These are phyloP conservation scores for Flaveria ramosissima DNA, from an alignment of 129 eudicot genomes.

Conservation along the genomic window DNA sequence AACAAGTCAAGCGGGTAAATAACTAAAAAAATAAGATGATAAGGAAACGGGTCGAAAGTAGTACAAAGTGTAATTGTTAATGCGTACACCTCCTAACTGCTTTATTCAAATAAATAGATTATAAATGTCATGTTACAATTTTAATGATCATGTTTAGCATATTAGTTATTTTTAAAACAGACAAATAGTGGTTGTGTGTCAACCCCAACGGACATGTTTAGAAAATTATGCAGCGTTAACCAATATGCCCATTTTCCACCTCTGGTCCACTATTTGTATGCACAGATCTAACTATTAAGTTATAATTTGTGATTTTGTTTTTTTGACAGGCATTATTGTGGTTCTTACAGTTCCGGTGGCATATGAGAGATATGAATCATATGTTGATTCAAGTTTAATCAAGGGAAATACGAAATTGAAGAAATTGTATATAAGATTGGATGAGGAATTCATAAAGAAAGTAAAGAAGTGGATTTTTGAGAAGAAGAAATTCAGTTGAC, in stretches of 20 bases:
- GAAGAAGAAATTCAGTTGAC: conserved; percentile 54
- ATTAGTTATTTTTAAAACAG: neutral
- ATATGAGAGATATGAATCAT: conserved; percentile 73
- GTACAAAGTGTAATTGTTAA: neutral
- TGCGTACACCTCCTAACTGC: neutral
- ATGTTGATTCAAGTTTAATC: conserved; percentile 45
- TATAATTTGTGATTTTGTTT: neutral
- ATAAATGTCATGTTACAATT: neutral
- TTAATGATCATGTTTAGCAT: neutral
- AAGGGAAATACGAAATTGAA: conserved; percentile 41
- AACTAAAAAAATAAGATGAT: neutral
- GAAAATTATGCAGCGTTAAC: neutral
- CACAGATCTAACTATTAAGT: neutral
- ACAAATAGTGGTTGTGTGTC: neutral
- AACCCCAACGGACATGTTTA: neutral
- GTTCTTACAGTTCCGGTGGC: conserved; percentile 71
- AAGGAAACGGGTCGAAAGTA: neutral
- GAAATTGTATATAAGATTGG: conserved; percentile 45
- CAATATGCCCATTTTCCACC: neutral
- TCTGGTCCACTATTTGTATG: no score
- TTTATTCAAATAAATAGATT: neutral
- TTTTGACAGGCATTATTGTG: conserved; percentile 58
- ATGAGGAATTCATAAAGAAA: conserved; percentile 49
- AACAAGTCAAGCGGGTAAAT: neutral
- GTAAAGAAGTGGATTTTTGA: conserved; percentile 57